Base-by-base conservation (phyloP, 2,329 filamentous ascomycete species). In the Cytospora leucostoma region DNA sequence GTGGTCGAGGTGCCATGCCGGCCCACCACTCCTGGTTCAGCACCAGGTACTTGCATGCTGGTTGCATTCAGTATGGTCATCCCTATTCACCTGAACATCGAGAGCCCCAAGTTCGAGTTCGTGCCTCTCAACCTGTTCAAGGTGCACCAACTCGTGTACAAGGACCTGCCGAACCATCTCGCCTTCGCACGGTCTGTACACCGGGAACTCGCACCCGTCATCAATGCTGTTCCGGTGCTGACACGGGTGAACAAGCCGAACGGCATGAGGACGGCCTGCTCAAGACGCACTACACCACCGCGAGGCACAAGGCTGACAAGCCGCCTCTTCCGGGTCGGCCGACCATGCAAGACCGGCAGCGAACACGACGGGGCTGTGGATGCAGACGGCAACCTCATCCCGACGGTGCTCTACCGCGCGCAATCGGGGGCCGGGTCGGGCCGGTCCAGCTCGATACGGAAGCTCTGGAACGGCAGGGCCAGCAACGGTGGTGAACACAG, bases 101-200 rank as follows among this genome's bases (percentile, higher is more conserved):
- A 75, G 0, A 77, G 78, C 49, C 74, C 76, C n/a, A 76, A 78
- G 55, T 76, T 81, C 59, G 73, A 74, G 40, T 82, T 84, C 62
- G 75, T 77, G 1, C 82, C 84, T 0, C 74, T 84, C 44, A 77
- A 75, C 17, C 79, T 85, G 53, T 85, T 85, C 74, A 79, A 78
- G 59, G 74, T 77, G 19, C 67, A 70, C 60, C 89, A 91, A 72
- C 82, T 88, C 66, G 80, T 85, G 0, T 83, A 87, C 68, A 77
- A 80, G 34, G 80, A 79, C 64, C 78, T 81, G 37, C 75, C 79
- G 0, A 83, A 86, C 67, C 81, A 86, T 52, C 79, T 84, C 5
- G 81, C 80, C 2, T 91, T 91, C 68, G 80, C 82, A 1, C 81
- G 84, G 62, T 80, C 81, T 37, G 79, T 88, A 2, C 83, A 87